Percentiles rank a stretch among this genome's conserved stretches.
These are phyloP conservation scores for Phytophthora sansomeana DNA, from an alignment of 352 stramenopile species.

Conservation along the genomic window DNA sequence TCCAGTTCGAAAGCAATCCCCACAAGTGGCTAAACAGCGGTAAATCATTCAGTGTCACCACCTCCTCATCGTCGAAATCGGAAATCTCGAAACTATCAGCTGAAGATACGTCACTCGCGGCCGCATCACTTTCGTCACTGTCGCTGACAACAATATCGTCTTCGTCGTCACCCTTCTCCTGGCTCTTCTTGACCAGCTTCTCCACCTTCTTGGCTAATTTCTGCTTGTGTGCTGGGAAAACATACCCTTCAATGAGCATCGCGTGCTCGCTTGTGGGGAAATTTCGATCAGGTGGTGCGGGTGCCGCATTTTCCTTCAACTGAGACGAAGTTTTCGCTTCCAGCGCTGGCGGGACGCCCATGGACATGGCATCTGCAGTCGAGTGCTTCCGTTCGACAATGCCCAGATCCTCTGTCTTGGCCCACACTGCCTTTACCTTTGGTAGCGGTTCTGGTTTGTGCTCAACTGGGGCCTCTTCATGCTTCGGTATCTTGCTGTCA, in stretches of 20 bases:
- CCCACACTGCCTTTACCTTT: conserved; percentile 73
- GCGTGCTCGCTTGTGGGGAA: conserved; percentile 71
- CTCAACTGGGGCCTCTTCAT: background rate
- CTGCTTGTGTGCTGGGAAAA: conserved; percentile 86
- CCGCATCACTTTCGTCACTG: conserved; percentile 72
- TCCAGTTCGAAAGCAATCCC: conserved; percentile 73
- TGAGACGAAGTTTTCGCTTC: conserved; percentile 17
- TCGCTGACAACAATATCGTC: conserved; percentile 74
- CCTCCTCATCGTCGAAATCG: conserved; percentile 76
- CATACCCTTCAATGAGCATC: conserved; percentile 83
- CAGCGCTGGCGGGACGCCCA: conserved; percentile 34
- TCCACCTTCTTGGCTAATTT: conserved; percentile 80
- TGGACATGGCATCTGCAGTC: conserved; percentile 38
- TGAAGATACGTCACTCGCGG: conserved; percentile 58
- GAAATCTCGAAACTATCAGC: conserved; percentile 66
- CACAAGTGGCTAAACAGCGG: conserved; percentile 78
- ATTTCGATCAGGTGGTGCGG: conserved; percentile 42
- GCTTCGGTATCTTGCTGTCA: conserved; percentile 26
- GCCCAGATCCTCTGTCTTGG: conserved; percentile 76
- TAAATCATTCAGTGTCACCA: conserved; percentile 73
- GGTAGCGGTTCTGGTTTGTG: conserved; percentile 31
- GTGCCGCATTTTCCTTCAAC: conserved; percentile 58
- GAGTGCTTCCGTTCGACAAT: conserved; percentile 65
- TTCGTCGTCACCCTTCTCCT: conserved; percentile 33
- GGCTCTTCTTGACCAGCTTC: conserved; percentile 52